Evolutionary conservation across 1,139 yeast genomes (phyloP), one percentile per base, ranked within the genome.

Genomic region (Martiniozyma asiatica): DNA sequence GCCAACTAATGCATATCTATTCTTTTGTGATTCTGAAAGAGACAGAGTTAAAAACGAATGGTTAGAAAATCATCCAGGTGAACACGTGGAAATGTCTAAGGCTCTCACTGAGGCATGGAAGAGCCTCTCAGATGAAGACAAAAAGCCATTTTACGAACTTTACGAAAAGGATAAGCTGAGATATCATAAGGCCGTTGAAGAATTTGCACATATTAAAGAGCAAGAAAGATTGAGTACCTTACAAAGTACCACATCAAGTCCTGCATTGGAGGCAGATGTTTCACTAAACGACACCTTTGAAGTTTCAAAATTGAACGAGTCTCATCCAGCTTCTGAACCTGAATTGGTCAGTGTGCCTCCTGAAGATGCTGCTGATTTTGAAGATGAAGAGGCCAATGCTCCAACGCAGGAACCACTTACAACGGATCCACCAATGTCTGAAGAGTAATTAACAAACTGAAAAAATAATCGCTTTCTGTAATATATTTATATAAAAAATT

Each of bases 31-130:
- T 38, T 59, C 71, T 58, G 92, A 82, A 48, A 80, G 82, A 53
- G 94, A 81, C 32, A 63, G 69, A 32, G 68, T 82, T 28, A 73
- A 70, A 41, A 65, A 63, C 32, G 72, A 74, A 37, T 57, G 66
- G 35, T 73, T 65, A 32, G 50, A 50, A 16, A 47, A 53, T 20
- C 53, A 56, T 51, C 64, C 68, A 3, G 77, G 75, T 22, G 46
- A 43, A 26, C 61, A 63, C 14, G 58, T 59, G 22, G 94, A 81
- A 47, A 62, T 82, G 34, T 76, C 92, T 2, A 74, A 71, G 44
- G 75, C 77, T 13, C 63, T 87, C 61, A 77, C 94, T 1, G 95
- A 82, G 42, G 75, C 76, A 3, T 87, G 97, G 97, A 82, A 80
- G 46, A 64, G 63, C 35, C 62, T 87, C 44, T 69, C 65, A 36